These are phyloP conservation scores for Hyphopichia wangnamkhiaoensis DNA, from an alignment of 1,139 yeast genomes.

Conservation along the genomic window DNA sequence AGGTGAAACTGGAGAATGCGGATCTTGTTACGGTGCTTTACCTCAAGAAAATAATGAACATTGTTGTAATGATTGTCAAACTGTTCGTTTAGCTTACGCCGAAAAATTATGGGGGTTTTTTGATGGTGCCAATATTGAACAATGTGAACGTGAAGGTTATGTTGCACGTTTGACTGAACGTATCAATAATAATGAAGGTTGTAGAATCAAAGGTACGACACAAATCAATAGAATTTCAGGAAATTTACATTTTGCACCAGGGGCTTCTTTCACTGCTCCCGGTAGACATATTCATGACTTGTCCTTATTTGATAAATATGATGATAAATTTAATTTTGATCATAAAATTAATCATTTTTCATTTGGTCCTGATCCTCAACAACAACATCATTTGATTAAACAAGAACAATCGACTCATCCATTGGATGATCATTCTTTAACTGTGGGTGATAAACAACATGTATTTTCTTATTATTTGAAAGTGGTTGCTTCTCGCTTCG, in stretches of 20 bases:
- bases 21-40: conserved; percentile 86
- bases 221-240: conserved; percentile 86
- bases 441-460: conserved; percentile 56
- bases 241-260: conserved; percentile 94
- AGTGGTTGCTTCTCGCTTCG: conserved; percentile 88
- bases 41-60: conserved; percentile 60
- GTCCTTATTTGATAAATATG: conserved; percentile 61
- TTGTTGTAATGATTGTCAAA: conserved; percentile 87
- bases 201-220: conserved; percentile 79
- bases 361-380: conserved; percentile 67
- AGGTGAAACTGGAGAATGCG: conserved; percentile 58
- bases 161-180: conserved; percentile 59
- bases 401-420: conserved; percentile 60
- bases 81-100: conserved; percentile 79
- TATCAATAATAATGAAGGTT: conserved; percentile 69
- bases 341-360: conserved; percentile 80
- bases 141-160: conserved; percentile 89
- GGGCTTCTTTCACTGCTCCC: conserved; percentile 58
- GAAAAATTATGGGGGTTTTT: conserved; percentile 81
- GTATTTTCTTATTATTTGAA: conserved; percentile 78
- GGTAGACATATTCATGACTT: conserved; percentile 81
- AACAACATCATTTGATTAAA: conserved; percentile 19
- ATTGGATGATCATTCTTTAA: conserved; percentile 55
- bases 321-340: conserved; percentile 62
- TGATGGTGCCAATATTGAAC: conserved; percentile 84